phyloP scores from a whole-genome alignment of 208 protist genomes.

The Crithidia expoeki region DNA sequence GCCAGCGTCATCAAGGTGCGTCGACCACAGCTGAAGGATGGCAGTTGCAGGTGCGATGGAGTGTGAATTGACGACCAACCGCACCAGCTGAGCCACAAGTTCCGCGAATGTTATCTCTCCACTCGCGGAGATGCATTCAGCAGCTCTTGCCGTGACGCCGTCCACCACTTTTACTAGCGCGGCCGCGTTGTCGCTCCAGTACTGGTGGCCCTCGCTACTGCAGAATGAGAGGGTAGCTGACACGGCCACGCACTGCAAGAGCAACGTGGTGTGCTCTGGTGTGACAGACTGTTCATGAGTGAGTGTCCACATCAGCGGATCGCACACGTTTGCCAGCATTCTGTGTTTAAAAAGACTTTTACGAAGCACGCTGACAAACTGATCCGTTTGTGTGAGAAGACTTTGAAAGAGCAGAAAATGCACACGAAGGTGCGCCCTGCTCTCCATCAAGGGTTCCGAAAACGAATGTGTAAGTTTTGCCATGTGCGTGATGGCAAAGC shows the following conservation, averaged over 20 bases:
- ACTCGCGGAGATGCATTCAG: background rate
- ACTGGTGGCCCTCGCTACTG: constrained; percentile 10
- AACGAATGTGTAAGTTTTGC: background rate
- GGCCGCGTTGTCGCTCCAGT: constrained; percentile 1
- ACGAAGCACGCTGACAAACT: constrained; percentile 15
- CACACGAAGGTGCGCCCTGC: constrained; percentile 1
- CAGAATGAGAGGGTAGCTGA: constrained; percentile 23
- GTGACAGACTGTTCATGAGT: background rate
- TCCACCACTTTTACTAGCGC: constrained; percentile 5
- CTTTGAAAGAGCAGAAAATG: constrained; percentile 26
- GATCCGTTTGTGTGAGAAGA: constrained; percentile 26
- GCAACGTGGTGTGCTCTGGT: background rate
- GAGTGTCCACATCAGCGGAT: constrained; percentile 8
- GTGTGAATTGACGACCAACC: constrained; percentile 44
- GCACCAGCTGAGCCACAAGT: constrained; percentile 41
- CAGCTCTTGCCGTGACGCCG: background rate
- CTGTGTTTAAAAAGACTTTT: constrained; percentile 5
- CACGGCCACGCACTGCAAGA: constrained; percentile 14
- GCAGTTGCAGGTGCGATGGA: background rate
- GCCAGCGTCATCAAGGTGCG: constrained; percentile 22
- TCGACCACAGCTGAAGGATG: constrained; percentile 27
- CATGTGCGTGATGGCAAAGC: constrained; percentile 20
- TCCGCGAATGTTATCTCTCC: constrained; percentile 21
- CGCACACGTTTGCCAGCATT: constrained; percentile 14
- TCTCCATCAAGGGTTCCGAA: background rate